Conservation (phyloP, 495 filamentous ascomycete species). For the Peziza echinospora region DNA sequence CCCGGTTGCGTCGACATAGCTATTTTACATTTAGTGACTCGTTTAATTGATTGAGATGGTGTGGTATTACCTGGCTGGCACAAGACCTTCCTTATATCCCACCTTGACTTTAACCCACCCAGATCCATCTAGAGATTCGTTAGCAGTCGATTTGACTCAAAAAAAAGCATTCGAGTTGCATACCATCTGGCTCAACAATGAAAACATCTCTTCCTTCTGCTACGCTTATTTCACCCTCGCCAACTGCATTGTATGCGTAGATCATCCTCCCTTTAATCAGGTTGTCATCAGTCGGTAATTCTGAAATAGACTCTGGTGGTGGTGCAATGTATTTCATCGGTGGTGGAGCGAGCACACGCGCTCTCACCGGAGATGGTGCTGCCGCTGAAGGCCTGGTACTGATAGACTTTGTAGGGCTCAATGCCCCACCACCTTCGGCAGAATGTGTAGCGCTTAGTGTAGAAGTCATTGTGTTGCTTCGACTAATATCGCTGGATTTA, state of each 20-base stretch:
- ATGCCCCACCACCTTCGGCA: conserved; percentile 21
- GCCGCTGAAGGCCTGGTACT: no score
- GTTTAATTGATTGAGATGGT: background rate
- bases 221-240: conserved; percentile 59
- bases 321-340: conserved; percentile 55
- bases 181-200: conserved; percentile 78
- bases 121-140: conserved; percentile 43
- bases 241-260: conserved; percentile 60
- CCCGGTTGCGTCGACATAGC: conserved; percentile 19
- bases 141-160: background rate
- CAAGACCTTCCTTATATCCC: conserved; percentile 51
- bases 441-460: conserved; percentile 71
- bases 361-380: conserved; percentile 21
- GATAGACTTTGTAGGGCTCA: conserved; percentile 3
- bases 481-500: conserved; percentile 27
- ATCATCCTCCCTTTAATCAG: conserved; percentile 47
- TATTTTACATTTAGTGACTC: no score
- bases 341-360: conserved; percentile 70
- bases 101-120: conserved; percentile 73
- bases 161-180: conserved; percentile 18
- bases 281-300: conserved; percentile 22
- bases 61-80: conserved; percentile 71
- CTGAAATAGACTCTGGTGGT: conserved; percentile 23
- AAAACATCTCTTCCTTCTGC: conserved; percentile 51
- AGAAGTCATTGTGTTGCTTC: conserved; percentile 78